Percentiles rank a stretch among this genome's conserved stretches.
These are phyloP conservation scores for Rhizopogon salebrosus DNA, from an alignment of 768 basidiomycete genomes.

Conservation along the genomic window DNA sequence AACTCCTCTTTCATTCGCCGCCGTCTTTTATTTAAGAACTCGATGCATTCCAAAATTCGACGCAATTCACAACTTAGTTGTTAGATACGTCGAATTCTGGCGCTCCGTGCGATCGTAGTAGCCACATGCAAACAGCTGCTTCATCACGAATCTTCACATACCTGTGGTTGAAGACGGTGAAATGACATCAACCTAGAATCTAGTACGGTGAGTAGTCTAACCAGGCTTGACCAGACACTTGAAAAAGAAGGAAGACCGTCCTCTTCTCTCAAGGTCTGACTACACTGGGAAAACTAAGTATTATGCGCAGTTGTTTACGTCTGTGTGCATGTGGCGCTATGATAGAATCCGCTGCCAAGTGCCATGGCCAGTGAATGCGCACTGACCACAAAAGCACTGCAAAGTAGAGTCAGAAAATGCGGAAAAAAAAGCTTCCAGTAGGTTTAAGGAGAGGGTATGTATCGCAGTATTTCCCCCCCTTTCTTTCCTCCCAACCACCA, in stretches of 20 bases:
- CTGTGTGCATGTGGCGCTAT: slow-evolving; percentile 12
- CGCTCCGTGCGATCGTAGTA: too few species aligned
- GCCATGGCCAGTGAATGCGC: neutral
- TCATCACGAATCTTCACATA: too few species aligned
- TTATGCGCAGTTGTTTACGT: slow-evolving; percentile 1
- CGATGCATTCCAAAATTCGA: too few species aligned
- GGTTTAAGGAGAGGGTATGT: slow-evolving; percentile 8
- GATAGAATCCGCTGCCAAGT: neutral
- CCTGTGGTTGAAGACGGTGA: too few species aligned
- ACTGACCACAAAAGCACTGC: slow-evolving; percentile 22
- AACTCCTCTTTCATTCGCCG: too few species aligned
- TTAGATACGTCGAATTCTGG: too few species aligned
- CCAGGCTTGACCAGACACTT: neutral
- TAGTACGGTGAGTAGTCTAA: too few species aligned
- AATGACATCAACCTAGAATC: too few species aligned
- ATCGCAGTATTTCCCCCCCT: neutral
- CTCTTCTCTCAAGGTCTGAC: neutral
- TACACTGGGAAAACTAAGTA: neutral
- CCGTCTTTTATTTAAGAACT: too few species aligned
- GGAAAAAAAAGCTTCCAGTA: neutral
- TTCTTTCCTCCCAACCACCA: slow-evolving; percentile 13
- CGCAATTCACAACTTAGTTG: too few species aligned
- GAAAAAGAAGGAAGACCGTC: neutral
- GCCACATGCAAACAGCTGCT: too few species aligned
- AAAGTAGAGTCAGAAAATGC: slow-evolving; percentile 9